These are phyloP conservation scores for Gloeophyllum trabeum DNA, from an alignment of 768 basidiomycete genomes.

Conservation along the genomic window DNA sequence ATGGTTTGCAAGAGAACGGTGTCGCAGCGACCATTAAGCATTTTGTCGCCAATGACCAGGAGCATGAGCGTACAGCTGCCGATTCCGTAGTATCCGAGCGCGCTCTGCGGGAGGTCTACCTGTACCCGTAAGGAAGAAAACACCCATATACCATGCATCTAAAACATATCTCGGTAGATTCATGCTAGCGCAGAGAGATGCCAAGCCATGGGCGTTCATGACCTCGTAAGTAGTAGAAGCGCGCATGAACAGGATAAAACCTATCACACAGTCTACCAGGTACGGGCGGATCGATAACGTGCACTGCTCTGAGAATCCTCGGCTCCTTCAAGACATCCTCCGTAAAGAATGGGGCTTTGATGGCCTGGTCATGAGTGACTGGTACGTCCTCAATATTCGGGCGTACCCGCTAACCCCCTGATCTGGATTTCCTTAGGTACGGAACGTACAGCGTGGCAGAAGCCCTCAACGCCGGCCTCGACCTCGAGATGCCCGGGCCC, in stretches of 20 bases:
- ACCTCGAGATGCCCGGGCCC: constrained; percentile 36
- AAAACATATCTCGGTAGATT: constrained; percentile 26
- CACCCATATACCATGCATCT: constrained; percentile 2
- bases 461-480: constrained; percentile 33
- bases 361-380: constrained; percentile 36
- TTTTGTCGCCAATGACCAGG: constrained; percentile 65
- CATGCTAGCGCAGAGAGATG: constrained; percentile 56
- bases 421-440: constrained; percentile 15
- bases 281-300: constrained; percentile 33
- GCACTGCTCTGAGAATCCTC: constrained; percentile 31
- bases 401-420: neutral
- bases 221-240: constrained; percentile 32
- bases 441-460: constrained; percentile 31
- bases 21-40: constrained; percentile 68
- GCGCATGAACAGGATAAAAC: neutral
- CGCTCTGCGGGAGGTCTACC: constrained; percentile 61
- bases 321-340: constrained; percentile 29
- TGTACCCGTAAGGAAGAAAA: constrained; percentile 55
- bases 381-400: constrained; percentile 16
- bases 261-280: constrained; percentile 8
- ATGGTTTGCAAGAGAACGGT: constrained; percentile 54
- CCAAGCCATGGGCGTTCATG: constrained; percentile 57
- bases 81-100: constrained; percentile 55
- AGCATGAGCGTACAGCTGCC: constrained; percentile 55
- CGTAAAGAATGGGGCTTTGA: constrained; percentile 38